These are phyloP conservation scores for Mucor racemosus DNA, from an alignment of 371 early-diverging fungal genomes.

Conservation along the genomic window DNA sequence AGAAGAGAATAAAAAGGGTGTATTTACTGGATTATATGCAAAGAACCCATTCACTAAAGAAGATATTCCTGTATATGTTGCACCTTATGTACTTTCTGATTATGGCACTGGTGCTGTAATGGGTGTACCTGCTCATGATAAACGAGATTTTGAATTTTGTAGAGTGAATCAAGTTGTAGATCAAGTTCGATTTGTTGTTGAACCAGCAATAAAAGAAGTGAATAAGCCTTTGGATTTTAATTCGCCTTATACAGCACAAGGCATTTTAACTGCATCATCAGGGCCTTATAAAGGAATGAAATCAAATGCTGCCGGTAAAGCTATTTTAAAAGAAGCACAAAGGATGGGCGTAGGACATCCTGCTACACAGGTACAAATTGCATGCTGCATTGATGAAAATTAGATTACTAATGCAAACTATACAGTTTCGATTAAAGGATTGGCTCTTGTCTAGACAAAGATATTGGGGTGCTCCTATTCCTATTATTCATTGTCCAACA, in stretches of 20 bases:
- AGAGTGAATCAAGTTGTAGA: conserved; percentile 49
- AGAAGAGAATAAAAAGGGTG: conserved; percentile 51
- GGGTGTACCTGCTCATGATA: conserved; percentile 88
- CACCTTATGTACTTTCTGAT: conserved; percentile 78
- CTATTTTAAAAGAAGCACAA: conserved; percentile 59
- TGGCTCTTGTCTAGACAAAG: conserved; percentile 99
- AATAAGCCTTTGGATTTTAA: conserved; percentile 15
- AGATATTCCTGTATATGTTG: conserved; percentile 75
- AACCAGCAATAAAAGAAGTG: conserved; percentile 43
- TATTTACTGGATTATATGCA: conserved; percentile 72
- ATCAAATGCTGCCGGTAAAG: conserved; percentile 63
- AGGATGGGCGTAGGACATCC: conserved; percentile 54
- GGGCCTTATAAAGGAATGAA: conserved; percentile 64
- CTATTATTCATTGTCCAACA: conserved; percentile 86
- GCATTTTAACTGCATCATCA: conserved; percentile 59
- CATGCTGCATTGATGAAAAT: neutral
- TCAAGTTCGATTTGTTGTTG: conserved; percentile 53
- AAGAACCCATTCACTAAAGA: conserved; percentile 67
- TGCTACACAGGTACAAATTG: conserved; percentile 52
- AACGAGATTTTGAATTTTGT: conserved; percentile 77
- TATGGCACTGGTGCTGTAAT: conserved; percentile 90
- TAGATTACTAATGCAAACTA: neutral
- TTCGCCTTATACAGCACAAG: conserved; percentile 57
- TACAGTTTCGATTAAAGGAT: conserved; percentile 85
- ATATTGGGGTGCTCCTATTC: conserved; percentile 99